Base-by-base conservation (phyloP, 2,329 filamentous ascomycete genomes). In the Immersiporthe knoxdaviesiana region DNA sequence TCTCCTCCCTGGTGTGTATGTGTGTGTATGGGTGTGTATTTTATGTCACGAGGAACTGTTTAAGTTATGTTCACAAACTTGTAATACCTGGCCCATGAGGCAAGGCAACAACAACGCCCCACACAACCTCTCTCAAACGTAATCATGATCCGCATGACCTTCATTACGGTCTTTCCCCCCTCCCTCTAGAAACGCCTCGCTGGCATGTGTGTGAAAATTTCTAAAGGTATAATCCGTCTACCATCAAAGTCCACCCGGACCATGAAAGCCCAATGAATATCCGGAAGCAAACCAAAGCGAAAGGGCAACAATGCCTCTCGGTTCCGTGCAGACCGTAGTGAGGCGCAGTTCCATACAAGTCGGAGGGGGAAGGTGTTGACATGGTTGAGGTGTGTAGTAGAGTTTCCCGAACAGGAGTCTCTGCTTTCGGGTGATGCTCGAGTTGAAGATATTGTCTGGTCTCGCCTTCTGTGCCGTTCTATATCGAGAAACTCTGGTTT, bases 231-330 rank as follows among this genome's bases (percentile, higher is more conserved):
- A 35, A n/a, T 30, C 41, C 56, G 6, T 59, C 56, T 59, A 59
- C 37, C 56, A n/a, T n/a, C n/a, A n/a, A 35, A 59, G 16, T 12
- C 56, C 10, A 24, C 32, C 12, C 18, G 37, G 37, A 8, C 30
- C 32, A 14, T 37, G 56, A 37, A 37, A 37, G 56, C n/a, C n/a
- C 7, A 59, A 37, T 59, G 7, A 11, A 37, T 37, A 59, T 21
- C 32, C 30, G 24, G 56, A 37, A 59, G 56, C 32, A 59, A 37
- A 37, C 18, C 56, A 59, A 37, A 59, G 56, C 56, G 8, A 59
- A 59, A 35, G 32, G 32, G 32, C 32, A 32, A 12, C 16, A 35
- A n/a, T n/a, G 32, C 21, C 32, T 32, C 32, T 59, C 27, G 30
- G 32, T 37, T 37, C 30, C 4, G 11, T 14, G 32, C 18, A 59